Evolutionary conservation across 352 stramenopile genomes (phyloP), one percentile per base, ranked within the genome.

Genomic region (Phytophthora capsici): DNA sequence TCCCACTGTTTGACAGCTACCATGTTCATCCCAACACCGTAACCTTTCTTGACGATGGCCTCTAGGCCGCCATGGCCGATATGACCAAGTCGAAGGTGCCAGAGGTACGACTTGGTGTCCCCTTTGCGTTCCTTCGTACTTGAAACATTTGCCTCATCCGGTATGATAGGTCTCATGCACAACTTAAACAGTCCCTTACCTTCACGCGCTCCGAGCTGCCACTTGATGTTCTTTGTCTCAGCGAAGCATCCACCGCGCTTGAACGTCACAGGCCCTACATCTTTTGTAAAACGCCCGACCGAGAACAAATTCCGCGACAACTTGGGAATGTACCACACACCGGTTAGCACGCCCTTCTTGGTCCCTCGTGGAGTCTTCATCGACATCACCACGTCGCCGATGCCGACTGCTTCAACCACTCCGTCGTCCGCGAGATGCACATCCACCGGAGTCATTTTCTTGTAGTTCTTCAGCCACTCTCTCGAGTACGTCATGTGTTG

Each of bases 401-500:
- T 40, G 5, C 34, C 34, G 6, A 40, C 2, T 1, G 16, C 16
- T 16, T 40, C 3, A 8, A 69, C 51, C 12, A 60, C 51, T 32
- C 51, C 65, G 22, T 73, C 51, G 30, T 69, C 65, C 13, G 58
- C 65, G n/a, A 63, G 65, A 22, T 57, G 22, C 14, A 67, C 57
- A 9, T 67, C 43, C 14, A 61, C 58, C 20, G 40, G 51, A 30
- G 20, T 22, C 20, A 66, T 57, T n/a, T n/a, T n/a, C n/a, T 45
- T 43, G 57, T 55, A 70, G 16, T 66, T 65, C 20, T 55, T 68
- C 43, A 64, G 58, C 25, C 52, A 63, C 34, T 57, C 22, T 60
- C 63, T 57, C 4, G 41, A 57, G 10, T 51, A 63, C 51, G 55
- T 56, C 54, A 70, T 65, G 46, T 66, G 62, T 47, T 73, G 57